Evolutionary conservation across 371 early-diverging fungal genomes (phyloP).

Genomic region (Apophysomyces sp.): DNA sequence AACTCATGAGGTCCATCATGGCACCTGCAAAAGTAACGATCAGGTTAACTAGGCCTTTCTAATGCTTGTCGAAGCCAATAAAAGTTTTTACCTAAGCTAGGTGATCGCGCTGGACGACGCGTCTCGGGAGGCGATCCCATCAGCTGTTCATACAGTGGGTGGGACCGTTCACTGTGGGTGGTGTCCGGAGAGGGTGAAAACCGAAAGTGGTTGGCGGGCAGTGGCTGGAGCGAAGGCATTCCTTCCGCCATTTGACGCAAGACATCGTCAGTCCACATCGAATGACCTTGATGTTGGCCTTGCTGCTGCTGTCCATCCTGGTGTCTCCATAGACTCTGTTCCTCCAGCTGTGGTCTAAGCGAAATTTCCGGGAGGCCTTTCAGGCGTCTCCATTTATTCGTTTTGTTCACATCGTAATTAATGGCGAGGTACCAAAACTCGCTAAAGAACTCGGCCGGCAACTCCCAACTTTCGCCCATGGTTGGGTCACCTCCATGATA

Average conservation of each 20-base stretch:
- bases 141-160: conserved; percentile 24
- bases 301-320: not conserved
- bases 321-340: too few relatives aligned
- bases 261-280: conserved; percentile 11
- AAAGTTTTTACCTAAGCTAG: conserved; percentile 28
- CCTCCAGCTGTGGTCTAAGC: not conserved
- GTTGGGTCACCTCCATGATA: conserved; percentile 63
- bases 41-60: not conserved
- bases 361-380: conserved; percentile 37
- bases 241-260: conserved; percentile 8
- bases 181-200: not conserved
- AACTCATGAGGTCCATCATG: conserved; percentile 35
- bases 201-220: conserved; percentile 5
- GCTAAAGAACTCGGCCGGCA: conserved; percentile 55
- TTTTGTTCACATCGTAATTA: conserved; percentile 34
- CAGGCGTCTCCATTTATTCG: conserved; percentile 38
- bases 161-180: not conserved
- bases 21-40: conserved; percentile 10
- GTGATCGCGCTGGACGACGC: conserved; percentile 24
- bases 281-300: not conserved
- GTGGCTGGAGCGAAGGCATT: conserved; percentile 14
- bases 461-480: conserved; percentile 55
- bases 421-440: conserved; percentile 50
- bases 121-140: conserved; percentile 20
- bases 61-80: not conserved